Conservation (phyloP, 2,329 filamentous ascomycete genomes). For the Colletotrichum orchidophilum region DNA sequence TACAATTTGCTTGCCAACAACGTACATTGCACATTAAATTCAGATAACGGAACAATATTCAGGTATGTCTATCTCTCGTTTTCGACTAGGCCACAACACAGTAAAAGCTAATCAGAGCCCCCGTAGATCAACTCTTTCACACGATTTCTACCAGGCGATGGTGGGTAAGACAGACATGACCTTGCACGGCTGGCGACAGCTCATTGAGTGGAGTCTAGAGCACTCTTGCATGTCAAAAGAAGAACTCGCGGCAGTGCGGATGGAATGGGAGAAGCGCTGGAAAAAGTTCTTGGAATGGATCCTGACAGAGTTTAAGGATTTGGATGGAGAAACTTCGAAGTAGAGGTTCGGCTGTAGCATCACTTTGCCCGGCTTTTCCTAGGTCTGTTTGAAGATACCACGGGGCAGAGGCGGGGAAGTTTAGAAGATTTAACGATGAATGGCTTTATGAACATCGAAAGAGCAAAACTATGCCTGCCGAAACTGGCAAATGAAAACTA, state of each 20-base stretch:
- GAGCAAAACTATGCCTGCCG: not conserved
- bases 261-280: slow-evolving; percentile 66
- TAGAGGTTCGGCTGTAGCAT: not conserved
- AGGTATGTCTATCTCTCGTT: slow-evolving; percentile 52
- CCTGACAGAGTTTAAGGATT: slow-evolving; percentile 43
- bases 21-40: slow-evolving; percentile 78
- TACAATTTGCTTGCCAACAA: slow-evolving; percentile 76
- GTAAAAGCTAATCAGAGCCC: slow-evolving; percentile 3
- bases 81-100: not conserved
- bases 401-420: not conserved
- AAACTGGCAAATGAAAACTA: not conserved
- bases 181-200: slow-evolving; percentile 76
- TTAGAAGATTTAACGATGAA: not conserved
- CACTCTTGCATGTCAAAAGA: slow-evolving; percentile 62
- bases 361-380: not conserved
- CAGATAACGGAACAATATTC: slow-evolving; percentile 80
- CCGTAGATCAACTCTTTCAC: slow-evolving; percentile 72
- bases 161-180: slow-evolving; percentile 74
- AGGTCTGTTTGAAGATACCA: not conserved
- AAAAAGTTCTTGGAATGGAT: slow-evolving; percentile 64
- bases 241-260: slow-evolving; percentile 48
- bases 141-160: slow-evolving; percentile 83
- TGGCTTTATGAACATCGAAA: not conserved
- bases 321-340: not conserved
- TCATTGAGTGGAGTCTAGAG: slow-evolving; percentile 69